Percentiles rank a stretch among this genome's conserved stretches.
Evolutionary conservation across 176 grass and related monocot species (phyloP).

Genomic region (Phoenix roebelenii): DNA sequence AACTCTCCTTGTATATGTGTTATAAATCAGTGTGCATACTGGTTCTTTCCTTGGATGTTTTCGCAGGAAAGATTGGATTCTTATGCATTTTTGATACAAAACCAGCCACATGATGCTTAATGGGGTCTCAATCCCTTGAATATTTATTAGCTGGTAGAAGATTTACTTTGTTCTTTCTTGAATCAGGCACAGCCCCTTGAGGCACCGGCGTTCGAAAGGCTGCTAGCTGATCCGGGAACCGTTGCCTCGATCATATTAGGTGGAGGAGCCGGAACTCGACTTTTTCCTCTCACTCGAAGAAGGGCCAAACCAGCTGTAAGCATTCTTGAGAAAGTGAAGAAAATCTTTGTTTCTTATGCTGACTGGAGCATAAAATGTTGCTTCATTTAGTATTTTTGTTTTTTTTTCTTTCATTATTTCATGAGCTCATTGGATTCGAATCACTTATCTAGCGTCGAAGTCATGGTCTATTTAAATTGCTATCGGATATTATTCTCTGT

Average conservation of each 20-base stretch:
- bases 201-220: constrained; percentile 20
- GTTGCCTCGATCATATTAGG: constrained; percentile 78
- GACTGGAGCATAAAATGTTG: background rate
- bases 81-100: too few species aligned
- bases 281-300: constrained; percentile 72
- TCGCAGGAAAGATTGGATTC: too few species aligned
- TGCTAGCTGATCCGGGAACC: constrained; percentile 31
- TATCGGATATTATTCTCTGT: too few species aligned
- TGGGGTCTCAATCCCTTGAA: background rate
- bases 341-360: background rate
- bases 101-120: too few species aligned
- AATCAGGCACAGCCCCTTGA: background rate
- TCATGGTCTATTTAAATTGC: too few species aligned
- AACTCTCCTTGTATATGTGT: too few species aligned
- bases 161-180: background rate
- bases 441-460: too few species aligned
- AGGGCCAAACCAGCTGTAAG: constrained; percentile 84
- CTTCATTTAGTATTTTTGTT: too few species aligned
- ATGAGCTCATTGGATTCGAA: too few species aligned
- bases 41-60: too few species aligned
- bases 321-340: background rate
- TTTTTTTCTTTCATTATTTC: too few species aligned
- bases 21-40: too few species aligned
- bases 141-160: background rate
- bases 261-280: constrained; percentile 64